phyloP scores from a whole-genome alignment of 1,284 basidiomycete genomes.

The Farysia itapuensis region DNA sequence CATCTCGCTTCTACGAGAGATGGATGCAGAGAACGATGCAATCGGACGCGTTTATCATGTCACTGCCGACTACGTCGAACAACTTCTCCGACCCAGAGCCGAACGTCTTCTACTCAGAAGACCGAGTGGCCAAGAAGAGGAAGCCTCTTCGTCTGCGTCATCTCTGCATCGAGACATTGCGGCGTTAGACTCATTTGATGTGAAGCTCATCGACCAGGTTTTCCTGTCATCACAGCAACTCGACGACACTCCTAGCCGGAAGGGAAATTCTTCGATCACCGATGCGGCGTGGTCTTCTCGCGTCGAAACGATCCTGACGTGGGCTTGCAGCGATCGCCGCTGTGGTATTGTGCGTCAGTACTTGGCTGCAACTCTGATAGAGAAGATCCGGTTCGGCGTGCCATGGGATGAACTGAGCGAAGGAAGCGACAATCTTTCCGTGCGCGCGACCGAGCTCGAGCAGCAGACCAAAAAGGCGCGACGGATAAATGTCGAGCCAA shows the following conservation, averaged over 20 bases:
- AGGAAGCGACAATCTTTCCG: conserved; percentile 19
- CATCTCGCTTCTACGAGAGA: conserved; percentile 13
- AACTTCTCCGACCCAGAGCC: conserved; percentile 7
- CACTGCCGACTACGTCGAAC: conserved; percentile 9
- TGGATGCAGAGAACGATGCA: conserved; percentile 2
- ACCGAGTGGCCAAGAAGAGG: neutral
- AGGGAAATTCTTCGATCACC: conserved; percentile 7
- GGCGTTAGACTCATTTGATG: conserved; percentile 31
- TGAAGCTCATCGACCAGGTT: conserved; percentile 20
- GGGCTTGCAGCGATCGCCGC: conserved; percentile 79
- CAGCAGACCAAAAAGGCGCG: conserved; percentile 22
- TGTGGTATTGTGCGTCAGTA: conserved; percentile 70
- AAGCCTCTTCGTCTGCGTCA: neutral
- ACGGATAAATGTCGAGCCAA: conserved; percentile 59
- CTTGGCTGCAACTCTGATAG: conserved; percentile 75
- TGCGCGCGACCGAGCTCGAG: conserved; percentile 22
- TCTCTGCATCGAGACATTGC: conserved; percentile 17
- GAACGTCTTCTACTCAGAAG: conserved; percentile 13
- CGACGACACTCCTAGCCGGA: no score
- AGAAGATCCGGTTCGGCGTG: conserved; percentile 65
- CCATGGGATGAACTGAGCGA: conserved; percentile 28
- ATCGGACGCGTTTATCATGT: neutral
- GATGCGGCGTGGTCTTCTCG: conserved; percentile 17
- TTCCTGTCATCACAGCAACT: conserved; percentile 4
- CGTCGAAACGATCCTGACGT: conserved; percentile 74